Evolutionary conservation across 2,329 filamentous ascomycete species (phyloP), one percentile per base, ranked within the genome.

Genomic region (Orbilia ellipsospora): DNA sequence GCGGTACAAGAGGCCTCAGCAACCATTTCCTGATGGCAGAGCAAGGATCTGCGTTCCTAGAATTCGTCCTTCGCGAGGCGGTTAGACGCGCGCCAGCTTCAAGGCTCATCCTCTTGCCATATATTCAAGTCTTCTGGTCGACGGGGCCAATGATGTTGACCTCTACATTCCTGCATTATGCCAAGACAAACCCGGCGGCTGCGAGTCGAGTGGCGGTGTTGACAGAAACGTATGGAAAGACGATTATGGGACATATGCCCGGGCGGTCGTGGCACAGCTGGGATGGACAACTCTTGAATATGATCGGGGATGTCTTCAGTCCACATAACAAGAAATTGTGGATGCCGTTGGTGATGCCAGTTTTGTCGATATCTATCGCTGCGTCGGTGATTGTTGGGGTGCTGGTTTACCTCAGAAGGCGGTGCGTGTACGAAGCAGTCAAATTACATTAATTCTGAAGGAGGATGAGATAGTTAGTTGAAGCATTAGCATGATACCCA

Each of bases 1-100:
- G 44, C 8, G 73, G 76, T 6, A 78, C 72, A 2, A 36, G 31
- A 18, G 77, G 77, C 0, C 62, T 78, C 6, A 79, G 78, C 44
- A 79, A 79, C 44, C 78, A 79, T 55, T 79, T 79, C 76, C 77
- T 79, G 18, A 79, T 79, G 77, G 78, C 75, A 10, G 62, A 73
- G 44, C 45, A 36, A 8, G 72, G 60, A 26, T 78, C 78, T 2
- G 42, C 70, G 7, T 74, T 78, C 12, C 65, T 78, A 1, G 59
- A 51, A 36, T 78, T 70, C 74, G 64, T 36, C 12, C 74, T 78
- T 13, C 55, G 77, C 15, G 78, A 78, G 57, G 77, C 77, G 8
- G 76, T 78, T 64, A 57, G 72, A 28, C 77, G 78, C 16, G 68
- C 54, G 31, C 18, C 50, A 16, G 20, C 59, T 20, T 77, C 74